Conservation (phyloP, 495 filamentous ascomycete species). For the Achaetomiella virescens region DNA sequence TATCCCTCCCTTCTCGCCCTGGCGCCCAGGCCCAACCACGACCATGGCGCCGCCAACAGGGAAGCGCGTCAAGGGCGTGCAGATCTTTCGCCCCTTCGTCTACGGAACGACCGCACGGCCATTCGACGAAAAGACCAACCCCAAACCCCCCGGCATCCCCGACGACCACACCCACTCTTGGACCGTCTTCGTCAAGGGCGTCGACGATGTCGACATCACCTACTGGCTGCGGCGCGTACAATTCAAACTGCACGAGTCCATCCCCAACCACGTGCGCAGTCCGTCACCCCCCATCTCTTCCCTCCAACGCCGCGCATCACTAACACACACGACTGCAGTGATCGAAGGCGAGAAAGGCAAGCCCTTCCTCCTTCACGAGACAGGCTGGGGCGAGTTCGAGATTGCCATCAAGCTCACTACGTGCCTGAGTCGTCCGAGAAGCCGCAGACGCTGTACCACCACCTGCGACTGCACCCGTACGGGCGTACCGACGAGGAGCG, state of each 20-base stretch:
- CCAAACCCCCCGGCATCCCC: slow-evolving; percentile 59
- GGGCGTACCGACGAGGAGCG: slow-evolving; percentile 67
- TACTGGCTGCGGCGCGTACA: slow-evolving; percentile 96
- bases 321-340: slow-evolving; percentile 21
- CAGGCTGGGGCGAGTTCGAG: slow-evolving; percentile 97
- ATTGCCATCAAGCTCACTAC: slow-evolving; percentile 89
- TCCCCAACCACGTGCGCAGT: slow-evolving; percentile 78
- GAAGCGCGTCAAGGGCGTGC: slow-evolving; percentile 61
- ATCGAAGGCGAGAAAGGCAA: slow-evolving; percentile 58
- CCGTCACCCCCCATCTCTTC: slow-evolving; percentile 8
- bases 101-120: slow-evolving; percentile 72
- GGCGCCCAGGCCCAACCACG: not conserved
- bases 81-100: slow-evolving; percentile 72
- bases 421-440: slow-evolving; percentile 80
- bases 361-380: slow-evolving; percentile 83
- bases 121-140: slow-evolving; percentile 56
- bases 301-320: not conserved
- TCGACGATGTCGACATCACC: slow-evolving; percentile 80
- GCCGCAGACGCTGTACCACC: slow-evolving; percentile 84
- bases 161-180: slow-evolving; percentile 91
- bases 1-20: not conserved
- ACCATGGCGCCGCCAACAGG: slow-evolving; percentile 49
- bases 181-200: slow-evolving; percentile 83
- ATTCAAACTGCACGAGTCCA: slow-evolving; percentile 96
- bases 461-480: slow-evolving; percentile 85